Conservation (phyloP, 441 rosid genomes). For the Syzygium malaccense region DNA sequence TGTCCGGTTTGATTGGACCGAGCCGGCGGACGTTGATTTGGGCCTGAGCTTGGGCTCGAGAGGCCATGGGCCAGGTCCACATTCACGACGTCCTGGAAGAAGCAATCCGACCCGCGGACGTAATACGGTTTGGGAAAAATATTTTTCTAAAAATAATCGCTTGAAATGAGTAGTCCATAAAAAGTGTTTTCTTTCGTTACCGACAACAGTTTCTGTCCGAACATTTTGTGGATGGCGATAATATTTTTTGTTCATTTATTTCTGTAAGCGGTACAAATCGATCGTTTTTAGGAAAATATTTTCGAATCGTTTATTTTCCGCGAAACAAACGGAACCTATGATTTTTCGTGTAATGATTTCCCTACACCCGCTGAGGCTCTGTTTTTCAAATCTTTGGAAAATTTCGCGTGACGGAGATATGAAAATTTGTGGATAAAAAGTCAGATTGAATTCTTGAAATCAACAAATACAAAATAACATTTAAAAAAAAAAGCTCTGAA, state of each 20-base stretch:
- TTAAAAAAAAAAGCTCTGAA: background rate
- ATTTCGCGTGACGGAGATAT: accelerated
- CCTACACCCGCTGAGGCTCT: background rate
- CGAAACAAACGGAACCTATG: background rate
- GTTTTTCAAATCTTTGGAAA: background rate
- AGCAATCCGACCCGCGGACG: background rate
- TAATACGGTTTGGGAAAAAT: background rate
- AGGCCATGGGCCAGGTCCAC: background rate
- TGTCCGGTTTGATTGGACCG: background rate
- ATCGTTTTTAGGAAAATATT: too few relatives aligned
- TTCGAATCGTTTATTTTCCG: too few relatives aligned
- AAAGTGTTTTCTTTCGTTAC: too few relatives aligned
- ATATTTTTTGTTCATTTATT: too few relatives aligned
- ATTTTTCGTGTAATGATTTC: background rate
- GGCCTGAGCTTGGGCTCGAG: accelerated
- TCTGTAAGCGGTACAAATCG: too few relatives aligned
- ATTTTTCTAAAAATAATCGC: too few relatives aligned
- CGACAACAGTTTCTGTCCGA: too few relatives aligned
- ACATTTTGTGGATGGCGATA: too few relatives aligned
- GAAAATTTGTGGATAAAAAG: background rate
- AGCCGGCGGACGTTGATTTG: accelerated
- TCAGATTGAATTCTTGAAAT: background rate
- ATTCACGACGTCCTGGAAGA: accelerated
- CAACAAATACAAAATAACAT: background rate
- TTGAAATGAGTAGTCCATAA: too few relatives aligned